These are phyloP conservation scores for Neurospora pannonica DNA, from an alignment of 495 filamentous ascomycete genomes.

Conservation along the genomic window DNA sequence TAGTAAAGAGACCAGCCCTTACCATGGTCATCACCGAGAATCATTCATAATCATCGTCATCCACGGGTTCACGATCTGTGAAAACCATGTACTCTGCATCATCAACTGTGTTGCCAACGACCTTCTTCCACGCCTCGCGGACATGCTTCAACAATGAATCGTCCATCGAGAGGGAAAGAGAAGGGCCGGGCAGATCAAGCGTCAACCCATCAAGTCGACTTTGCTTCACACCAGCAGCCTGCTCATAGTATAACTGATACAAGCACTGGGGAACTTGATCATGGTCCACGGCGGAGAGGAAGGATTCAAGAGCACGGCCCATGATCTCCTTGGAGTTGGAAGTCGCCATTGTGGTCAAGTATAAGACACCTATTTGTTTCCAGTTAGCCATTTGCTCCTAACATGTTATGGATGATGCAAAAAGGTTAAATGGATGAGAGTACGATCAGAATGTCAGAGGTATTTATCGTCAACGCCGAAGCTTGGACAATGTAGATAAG, in stretches of 20 bases:
- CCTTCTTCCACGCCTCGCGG: slow-evolving; percentile 50
- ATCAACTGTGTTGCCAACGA: slow-evolving; percentile 45
- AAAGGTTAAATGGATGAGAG: slow-evolving; percentile 23
- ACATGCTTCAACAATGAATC: slow-evolving; percentile 54
- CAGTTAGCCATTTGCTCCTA: slow-evolving; percentile 36
- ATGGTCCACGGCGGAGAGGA: slow-evolving; percentile 38
- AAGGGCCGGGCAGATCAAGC: slow-evolving; percentile 42
- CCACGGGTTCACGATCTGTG: slow-evolving; percentile 40
- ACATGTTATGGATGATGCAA: slow-evolving; percentile 1
- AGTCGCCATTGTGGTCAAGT: slow-evolving; percentile 45
- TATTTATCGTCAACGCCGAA: slow-evolving; percentile 73
- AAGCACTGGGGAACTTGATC: slow-evolving; percentile 31
- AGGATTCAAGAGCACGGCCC: slow-evolving; percentile 42
- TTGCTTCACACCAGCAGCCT: slow-evolving; percentile 20
- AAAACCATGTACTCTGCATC: slow-evolving; percentile 56
- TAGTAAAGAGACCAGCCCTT: slow-evolving; percentile 1
- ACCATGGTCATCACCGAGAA: slow-evolving; percentile 10
- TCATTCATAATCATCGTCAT: slow-evolving; percentile 36
- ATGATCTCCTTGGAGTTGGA: slow-evolving; percentile 34
- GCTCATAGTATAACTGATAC: slow-evolving; percentile 57
- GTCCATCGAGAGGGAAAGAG: slow-evolving; percentile 58
- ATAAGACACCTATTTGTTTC: slow-evolving; percentile 54
- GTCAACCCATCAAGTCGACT: slow-evolving; percentile 20
- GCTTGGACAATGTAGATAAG: slow-evolving; percentile 99
- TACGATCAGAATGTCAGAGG: slow-evolving; percentile 82